A percentile compares a stretch with the other conserved stretches of the same genome.
These are phyloP conservation scores for Porphyridium purpureum DNA, from an alignment of 23 red algal species.

Conservation along the genomic window DNA sequence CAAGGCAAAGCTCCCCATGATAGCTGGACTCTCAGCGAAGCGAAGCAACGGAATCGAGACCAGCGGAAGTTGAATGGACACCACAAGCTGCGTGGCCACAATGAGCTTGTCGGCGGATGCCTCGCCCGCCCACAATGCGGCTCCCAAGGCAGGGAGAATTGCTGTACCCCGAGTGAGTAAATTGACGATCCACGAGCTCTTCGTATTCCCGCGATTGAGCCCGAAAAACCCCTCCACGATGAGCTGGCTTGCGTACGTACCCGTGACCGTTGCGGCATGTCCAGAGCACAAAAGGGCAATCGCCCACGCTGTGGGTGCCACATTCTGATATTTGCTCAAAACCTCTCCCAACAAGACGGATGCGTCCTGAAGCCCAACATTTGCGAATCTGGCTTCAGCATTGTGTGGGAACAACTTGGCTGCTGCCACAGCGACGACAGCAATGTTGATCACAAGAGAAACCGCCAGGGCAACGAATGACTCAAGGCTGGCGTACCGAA, in stretches of 20 bases:
- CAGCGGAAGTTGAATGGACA: conserved; percentile 68
- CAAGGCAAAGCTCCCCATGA: conserved; percentile 70
- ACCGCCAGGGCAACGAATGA: conserved; percentile 35
- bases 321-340: too few species aligned
- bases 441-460: conserved; percentile 50
- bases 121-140: conserved; percentile 39
- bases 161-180: conserved; percentile 40
- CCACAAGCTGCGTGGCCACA: conserved; percentile 52
- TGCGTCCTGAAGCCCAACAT: conserved; percentile 32
- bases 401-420: conserved; percentile 46
- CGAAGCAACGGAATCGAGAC: conserved; percentile 73
- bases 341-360: conserved; percentile 33
- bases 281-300: conserved; percentile 66
- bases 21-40: conserved; percentile 26
- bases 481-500: too few species aligned
- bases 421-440: conserved; percentile 43
- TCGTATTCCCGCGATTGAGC: conserved; percentile 28
- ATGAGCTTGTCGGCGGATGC: conserved; percentile 40
- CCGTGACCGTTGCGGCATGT: conserved; percentile 66
- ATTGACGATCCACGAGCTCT: too few species aligned
- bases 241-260: conserved; percentile 56
- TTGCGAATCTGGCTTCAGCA: conserved; percentile 33
- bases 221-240: conserved; percentile 91
- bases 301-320: too few species aligned
- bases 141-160: conserved; percentile 43